Evolutionary conservation across 345 rosid species (phyloP).

Genomic region (Lumnitzera littorea): DNA sequence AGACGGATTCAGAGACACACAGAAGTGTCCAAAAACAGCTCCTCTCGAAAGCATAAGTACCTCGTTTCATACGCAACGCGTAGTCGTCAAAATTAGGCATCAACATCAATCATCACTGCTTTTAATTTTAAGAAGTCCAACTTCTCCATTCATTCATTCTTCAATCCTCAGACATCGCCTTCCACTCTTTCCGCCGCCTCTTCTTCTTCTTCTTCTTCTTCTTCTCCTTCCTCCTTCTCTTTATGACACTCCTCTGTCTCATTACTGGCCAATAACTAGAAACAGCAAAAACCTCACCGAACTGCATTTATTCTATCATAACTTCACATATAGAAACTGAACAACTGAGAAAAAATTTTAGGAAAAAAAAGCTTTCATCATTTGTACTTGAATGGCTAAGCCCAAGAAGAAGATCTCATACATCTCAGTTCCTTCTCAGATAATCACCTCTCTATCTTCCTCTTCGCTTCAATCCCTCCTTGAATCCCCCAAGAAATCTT

Average conservation of each 20-base stretch:
- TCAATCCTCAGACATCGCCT: slow-evolving; percentile 7
- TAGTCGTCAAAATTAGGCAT: too few relatives aligned
- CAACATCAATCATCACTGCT: too few relatives aligned
- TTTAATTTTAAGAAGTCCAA: too few relatives aligned
- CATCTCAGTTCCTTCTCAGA: slow-evolving; percentile 55
- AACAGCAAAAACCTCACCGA: too few relatives aligned
- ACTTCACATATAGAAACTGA: not conserved
- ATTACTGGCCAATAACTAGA: not conserved
- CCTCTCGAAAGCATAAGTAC: not conserved
- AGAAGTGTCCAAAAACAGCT: not conserved
- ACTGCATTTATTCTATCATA: not conserved
- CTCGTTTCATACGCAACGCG: too few relatives aligned
- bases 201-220: not conserved
- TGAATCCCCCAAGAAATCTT: slow-evolving; percentile 50
- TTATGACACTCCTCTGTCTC: not conserved
- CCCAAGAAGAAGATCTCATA: slow-evolving; percentile 34
- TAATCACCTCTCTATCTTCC: slow-evolving; percentile 47
- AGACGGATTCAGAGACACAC: too few relatives aligned
- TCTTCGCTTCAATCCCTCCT: slow-evolving; percentile 54
- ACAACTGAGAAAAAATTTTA: not conserved
- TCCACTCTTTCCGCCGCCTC: slow-evolving; percentile 20
- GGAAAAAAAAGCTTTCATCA: too few relatives aligned
- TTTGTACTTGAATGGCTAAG: slow-evolving; percentile 28
- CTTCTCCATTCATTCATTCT: not conserved
- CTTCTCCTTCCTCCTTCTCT: not conserved